phyloP scores from a whole-genome alignment of 108 stramenopile species.

The Nitzschia inconspicua region DNA sequence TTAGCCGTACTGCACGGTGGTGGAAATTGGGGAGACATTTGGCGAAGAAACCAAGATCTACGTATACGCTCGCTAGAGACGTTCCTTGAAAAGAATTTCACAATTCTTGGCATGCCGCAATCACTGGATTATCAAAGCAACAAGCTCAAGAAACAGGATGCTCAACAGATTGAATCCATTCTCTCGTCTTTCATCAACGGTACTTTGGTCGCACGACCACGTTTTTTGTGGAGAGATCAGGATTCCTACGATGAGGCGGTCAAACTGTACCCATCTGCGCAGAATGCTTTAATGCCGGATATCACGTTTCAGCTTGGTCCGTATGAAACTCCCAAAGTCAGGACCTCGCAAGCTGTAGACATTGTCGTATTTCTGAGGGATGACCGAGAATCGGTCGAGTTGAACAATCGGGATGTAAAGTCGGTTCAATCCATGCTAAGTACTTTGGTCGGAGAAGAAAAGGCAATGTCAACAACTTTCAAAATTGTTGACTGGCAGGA shows the following conservation, averaged over 20 bases:
- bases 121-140: slow-evolving; percentile 18
- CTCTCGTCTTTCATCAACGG: too few species aligned
- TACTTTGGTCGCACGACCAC: too few species aligned
- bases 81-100: slow-evolving; percentile 23
- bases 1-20: slow-evolving; percentile 41
- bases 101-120: slow-evolving; percentile 31
- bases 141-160: slow-evolving; percentile 3
- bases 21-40: slow-evolving; percentile 44
- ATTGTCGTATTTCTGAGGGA: slow-evolving; percentile 29
- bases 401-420: not conserved
- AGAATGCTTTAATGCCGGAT: slow-evolving; percentile 28
- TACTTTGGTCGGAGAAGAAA: too few species aligned
- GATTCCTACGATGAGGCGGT: slow-evolving; percentile 27
- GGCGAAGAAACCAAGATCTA: slow-evolving; percentile 20
- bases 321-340: slow-evolving; percentile 1
- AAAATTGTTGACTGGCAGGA: slow-evolving; percentile 26
- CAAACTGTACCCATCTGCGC: slow-evolving; percentile 31
- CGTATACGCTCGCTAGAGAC: slow-evolving; percentile 18
- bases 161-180: not conserved
- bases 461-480: not conserved
- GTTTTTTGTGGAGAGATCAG: slow-evolving; percentile 34
- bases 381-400: slow-evolving; percentile 23
- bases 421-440: slow-evolving; percentile 5
- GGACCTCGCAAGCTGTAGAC: slow-evolving; percentile 17
- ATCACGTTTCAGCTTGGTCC: slow-evolving; percentile 45